These are phyloP conservation scores for Penicillium sp. DNA, from an alignment of 2,329 filamentous ascomycete species.

Conservation along the genomic window DNA sequence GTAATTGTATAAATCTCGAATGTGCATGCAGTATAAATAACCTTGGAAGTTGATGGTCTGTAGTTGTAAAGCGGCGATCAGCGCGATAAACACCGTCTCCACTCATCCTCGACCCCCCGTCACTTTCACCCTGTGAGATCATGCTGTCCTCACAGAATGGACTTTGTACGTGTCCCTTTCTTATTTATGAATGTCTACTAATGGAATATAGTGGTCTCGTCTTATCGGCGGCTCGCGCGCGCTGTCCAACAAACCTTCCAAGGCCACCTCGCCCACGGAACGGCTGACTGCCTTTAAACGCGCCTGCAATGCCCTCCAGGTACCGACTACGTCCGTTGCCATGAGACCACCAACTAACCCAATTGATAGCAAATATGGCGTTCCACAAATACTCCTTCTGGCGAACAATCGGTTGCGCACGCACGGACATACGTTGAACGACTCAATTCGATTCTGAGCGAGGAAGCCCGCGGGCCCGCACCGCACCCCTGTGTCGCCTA, in stretches of 20 bases:
- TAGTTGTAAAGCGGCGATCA: conserved; percentile 13
- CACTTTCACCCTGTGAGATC: conserved; percentile 26
- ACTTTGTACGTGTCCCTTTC: conserved; percentile 43
- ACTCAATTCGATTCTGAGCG: conserved; percentile 69
- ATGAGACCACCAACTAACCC: conserved; percentile 6
- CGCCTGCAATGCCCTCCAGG: conserved; percentile 60
- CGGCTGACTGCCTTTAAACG: conserved; percentile 62
- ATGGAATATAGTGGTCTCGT: conserved; percentile 55
- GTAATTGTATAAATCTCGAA: background rate
- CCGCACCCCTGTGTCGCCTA: conserved; percentile 92
- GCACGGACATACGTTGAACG: conserved; percentile 56
- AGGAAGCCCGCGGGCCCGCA: conserved; percentile 82
- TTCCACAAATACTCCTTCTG: conserved; percentile 51
- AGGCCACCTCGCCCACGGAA: conserved; percentile 57
- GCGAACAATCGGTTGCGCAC: conserved; percentile 53
- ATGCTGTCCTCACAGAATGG: conserved; percentile 41
- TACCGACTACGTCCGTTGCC: conserved; percentile 26
- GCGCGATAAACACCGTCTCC: conserved; percentile 23
- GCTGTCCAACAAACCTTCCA: conserved; percentile 52
- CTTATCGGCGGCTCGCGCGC: conserved; percentile 58
- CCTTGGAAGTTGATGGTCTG: no score
- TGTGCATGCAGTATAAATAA: background rate
- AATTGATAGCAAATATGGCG: conserved; percentile 59
- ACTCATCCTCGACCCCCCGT: conserved; percentile 19
- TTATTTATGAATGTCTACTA: conserved; percentile 3